Evolutionary conservation across 148 eudicot genomes (phyloP).

Genomic region (Cornus suecica): DNA sequence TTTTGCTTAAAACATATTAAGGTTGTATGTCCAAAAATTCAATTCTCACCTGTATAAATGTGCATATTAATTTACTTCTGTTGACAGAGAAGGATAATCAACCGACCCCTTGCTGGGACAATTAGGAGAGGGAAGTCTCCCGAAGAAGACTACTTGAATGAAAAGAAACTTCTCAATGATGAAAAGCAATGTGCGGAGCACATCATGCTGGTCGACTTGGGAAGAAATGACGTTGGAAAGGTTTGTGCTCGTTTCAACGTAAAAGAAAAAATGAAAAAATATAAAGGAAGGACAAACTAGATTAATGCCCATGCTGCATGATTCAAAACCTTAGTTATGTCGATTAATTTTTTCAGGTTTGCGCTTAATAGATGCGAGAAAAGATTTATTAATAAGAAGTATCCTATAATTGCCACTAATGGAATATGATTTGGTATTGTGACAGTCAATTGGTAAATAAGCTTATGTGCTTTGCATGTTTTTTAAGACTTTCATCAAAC

Average conservation of each 20-base stretch:
- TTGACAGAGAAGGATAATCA: constrained; percentile 69
- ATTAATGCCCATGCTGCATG: neutral
- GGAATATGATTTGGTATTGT: neutral
- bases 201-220: constrained; percentile 96
- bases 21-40: neutral
- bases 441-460: neutral
- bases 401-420: no score
- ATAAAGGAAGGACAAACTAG: no score
- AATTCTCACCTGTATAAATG: neutral
- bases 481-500: neutral
- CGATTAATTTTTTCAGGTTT: neutral
- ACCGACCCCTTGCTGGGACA: constrained; percentile 96
- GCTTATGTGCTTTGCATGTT: neutral
- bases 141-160: constrained; percentile 79
- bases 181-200: constrained; percentile 96
- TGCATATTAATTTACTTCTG: constrained; percentile 4
- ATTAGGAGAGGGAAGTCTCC: constrained; percentile 88
- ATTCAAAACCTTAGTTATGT: neutral
- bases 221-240: constrained; percentile 99
- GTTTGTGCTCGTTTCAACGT: constrained; percentile 24
- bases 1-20: neutral
- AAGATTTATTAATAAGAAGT: neutral
- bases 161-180: constrained; percentile 80
- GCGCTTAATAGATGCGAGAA: neutral
- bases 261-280: no score